Evolutionary conservation across 148 eudicot genomes (phyloP).

Genomic region (Beta vulgaris): DNA sequence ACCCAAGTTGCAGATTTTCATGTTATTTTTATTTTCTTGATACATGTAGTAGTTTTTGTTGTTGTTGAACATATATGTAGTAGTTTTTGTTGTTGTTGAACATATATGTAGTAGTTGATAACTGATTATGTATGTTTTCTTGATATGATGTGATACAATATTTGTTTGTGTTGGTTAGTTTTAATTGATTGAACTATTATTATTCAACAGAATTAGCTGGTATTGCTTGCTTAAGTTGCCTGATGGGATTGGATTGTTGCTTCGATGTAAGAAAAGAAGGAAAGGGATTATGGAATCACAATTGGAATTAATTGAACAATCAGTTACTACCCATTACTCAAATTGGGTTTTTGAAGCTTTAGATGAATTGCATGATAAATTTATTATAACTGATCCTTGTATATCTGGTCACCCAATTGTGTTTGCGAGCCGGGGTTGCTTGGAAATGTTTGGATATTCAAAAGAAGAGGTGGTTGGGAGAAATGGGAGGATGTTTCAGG

Average conservation of each 20-base stretch:
- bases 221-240: constrained; percentile 37
- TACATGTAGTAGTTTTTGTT: too few species aligned
- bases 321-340: constrained; percentile 55
- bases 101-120: too few species aligned
- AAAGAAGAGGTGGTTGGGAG: constrained; percentile 73
- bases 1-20: not conserved
- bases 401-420: constrained; percentile 86
- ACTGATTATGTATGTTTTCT: not conserved
- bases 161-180: not conserved
- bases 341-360: constrained; percentile 69
- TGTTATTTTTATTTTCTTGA: not conserved
- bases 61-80: too few species aligned
- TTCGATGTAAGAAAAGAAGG: constrained; percentile 25
- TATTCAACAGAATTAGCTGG: constrained; percentile 17
- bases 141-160: not conserved
- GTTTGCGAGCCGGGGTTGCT: constrained; percentile 73
- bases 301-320: constrained; percentile 49
- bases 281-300: constrained; percentile 57
- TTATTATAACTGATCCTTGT: constrained; percentile 81
- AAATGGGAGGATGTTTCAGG: constrained; percentile 90
- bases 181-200: constrained; percentile 25
- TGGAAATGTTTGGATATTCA: constrained; percentile 76
- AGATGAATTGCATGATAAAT: constrained; percentile 63
- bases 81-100: too few species aligned
- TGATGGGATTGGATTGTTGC: constrained; percentile 72